These are phyloP conservation scores for Monilinia fructicola DNA, from an alignment of 2,329 filamentous ascomycete species.

Conservation along the genomic window DNA sequence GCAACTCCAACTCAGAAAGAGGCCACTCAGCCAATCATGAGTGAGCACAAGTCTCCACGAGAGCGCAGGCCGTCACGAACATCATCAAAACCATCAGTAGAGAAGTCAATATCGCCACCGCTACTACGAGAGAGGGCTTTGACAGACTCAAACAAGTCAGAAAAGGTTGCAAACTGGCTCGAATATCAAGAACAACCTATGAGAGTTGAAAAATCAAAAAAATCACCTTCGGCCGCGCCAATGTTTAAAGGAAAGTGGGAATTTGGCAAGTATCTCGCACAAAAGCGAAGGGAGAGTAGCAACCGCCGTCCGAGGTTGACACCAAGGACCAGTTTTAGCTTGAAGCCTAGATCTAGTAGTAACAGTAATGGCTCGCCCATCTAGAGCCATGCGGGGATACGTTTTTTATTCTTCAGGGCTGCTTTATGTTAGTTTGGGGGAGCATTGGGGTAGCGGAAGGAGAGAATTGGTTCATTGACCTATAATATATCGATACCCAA, in stretches of 20 bases:
- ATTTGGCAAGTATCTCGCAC: conserved; percentile 19
- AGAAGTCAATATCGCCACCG: conserved; percentile 6
- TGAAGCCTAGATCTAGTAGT: conserved; percentile 8
- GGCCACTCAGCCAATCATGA: not conserved
- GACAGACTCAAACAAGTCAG: not conserved
- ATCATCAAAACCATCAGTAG: not conserved
- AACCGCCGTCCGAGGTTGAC: conserved; percentile 5
- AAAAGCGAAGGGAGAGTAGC: conserved; percentile 6
- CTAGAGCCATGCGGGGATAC: not conserved
- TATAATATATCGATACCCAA: not conserved
- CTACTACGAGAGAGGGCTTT: not conserved
- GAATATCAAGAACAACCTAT: not conserved
- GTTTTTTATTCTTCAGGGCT: not conserved
- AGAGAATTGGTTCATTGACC: not conserved
- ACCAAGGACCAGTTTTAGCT: conserved; percentile 15
- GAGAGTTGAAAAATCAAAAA: conserved; percentile 1
- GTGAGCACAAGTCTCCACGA: not conserved
- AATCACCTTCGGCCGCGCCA: not conserved
- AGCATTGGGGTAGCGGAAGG: not conserved
- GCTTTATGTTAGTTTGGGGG: not conserved
- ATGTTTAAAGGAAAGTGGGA: conserved; percentile 7
- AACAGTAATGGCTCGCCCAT: not conserved
- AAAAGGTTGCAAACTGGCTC: not conserved
- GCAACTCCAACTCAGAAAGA: not conserved
- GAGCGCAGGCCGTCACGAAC: not conserved